Evolutionary conservation across 768 basidiomycete genomes (phyloP).

Genomic region (Solioccasus polychromus): DNA sequence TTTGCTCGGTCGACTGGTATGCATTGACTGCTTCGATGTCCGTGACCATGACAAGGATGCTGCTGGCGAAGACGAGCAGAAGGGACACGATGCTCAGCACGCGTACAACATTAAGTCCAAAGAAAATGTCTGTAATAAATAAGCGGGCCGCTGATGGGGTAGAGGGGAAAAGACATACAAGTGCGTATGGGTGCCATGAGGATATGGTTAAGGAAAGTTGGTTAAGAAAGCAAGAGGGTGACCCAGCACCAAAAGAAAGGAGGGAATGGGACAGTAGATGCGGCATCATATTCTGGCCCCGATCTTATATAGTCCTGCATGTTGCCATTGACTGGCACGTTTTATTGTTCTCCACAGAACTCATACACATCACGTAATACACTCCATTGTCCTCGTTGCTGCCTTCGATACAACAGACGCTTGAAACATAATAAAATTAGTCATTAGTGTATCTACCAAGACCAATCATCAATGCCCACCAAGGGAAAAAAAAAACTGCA

Average conservation of each 20-base stretch:
- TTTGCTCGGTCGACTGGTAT: constrained; percentile 45
- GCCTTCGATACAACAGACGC: neutral
- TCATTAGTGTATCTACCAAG: constrained; percentile 5
- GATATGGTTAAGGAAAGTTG: constrained; percentile 15
- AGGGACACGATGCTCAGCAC: constrained; percentile 76
- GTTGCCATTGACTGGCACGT: constrained; percentile 13
- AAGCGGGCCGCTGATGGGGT: constrained; percentile 2
- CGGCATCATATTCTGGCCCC: neutral
- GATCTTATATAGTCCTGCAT: constrained; percentile 22
- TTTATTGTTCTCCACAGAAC: constrained; percentile 32
- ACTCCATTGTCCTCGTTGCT: constrained; percentile 26
- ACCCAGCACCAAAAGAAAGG: constrained; percentile 30
- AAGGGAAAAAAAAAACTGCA: constrained; percentile 7
- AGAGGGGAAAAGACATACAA: constrained; percentile 36
- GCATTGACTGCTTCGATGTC: constrained; percentile 75
- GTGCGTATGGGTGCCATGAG: constrained; percentile 36
- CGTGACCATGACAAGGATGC: constrained; percentile 66
- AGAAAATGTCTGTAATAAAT: constrained; percentile 51
- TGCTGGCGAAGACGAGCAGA: constrained; percentile 77
- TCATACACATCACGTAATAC: constrained; percentile 15
- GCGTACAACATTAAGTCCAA: constrained; percentile 77
- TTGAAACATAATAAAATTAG: constrained; percentile 3
- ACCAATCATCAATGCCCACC: constrained; percentile 1
- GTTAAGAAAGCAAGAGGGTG: constrained; percentile 24
- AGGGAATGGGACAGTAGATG: constrained; percentile 6